These are phyloP conservation scores for Monsonia emarginata DNA, from an alignment of 441 rosid species.

Conservation along the genomic window DNA sequence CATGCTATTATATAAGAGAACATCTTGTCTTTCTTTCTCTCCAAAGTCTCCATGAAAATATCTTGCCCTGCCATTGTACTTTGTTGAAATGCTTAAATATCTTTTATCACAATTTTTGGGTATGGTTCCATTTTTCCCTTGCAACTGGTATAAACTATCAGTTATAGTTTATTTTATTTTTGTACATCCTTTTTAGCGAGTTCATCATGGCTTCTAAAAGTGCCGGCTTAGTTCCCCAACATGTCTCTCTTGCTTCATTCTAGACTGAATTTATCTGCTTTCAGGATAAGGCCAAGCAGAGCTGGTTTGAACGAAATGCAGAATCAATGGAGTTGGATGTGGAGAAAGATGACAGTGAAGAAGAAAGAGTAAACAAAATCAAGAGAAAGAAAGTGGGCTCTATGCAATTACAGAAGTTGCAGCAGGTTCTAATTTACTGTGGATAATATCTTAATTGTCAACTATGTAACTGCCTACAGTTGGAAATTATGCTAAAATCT, in stretches of 20 bases:
- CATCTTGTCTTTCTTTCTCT: neutral
- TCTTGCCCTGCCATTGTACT: too few relatives aligned
- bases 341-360: constrained; percentile 76
- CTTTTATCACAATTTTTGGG: neutral
- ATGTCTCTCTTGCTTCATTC: constrained; percentile 1
- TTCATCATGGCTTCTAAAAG: neutral
- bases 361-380: constrained; percentile 57
- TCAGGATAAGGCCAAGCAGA: constrained; percentile 69
- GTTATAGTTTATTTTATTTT: neutral
- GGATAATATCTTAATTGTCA: neutral
- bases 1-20: neutral
- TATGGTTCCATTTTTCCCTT: neutral
- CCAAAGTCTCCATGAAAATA: too few relatives aligned
- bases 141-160: neutral
- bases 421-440: constrained; percentile 40
- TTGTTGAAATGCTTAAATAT: too few relatives aligned
- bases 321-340: constrained; percentile 57
- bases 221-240: constrained; percentile 4
- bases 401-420: constrained; percentile 45
- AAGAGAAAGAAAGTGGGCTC: constrained; percentile 57
- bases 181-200: neutral
- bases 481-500: constrained; percentile 7
- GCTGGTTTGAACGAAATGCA: constrained; percentile 77
- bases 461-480: neutral
- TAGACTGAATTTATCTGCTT: constrained; percentile 9